Base-by-base conservation (phyloP, 2,329 filamentous ascomycete genomes). In the Gliomastix tumulicola region DNA sequence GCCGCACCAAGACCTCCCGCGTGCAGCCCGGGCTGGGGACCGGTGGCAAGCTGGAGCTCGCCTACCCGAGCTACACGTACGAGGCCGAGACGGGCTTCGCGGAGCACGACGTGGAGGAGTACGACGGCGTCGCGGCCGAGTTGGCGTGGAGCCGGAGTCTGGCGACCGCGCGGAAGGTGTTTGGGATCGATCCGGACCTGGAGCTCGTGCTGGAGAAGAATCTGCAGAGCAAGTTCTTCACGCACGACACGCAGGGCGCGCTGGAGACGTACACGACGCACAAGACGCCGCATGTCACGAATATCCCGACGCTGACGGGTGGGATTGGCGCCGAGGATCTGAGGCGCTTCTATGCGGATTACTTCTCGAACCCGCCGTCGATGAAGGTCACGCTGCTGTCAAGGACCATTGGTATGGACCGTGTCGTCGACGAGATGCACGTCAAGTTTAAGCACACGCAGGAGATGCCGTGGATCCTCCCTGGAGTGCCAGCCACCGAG, bases 141-240 rank as follows among this genome's bases (percentile, higher is more conserved):
- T 50, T 88, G 16, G 82, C 84, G 0, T 88, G 80, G 71, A 76
- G 70, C n/a, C 68, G 84, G 7, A 80, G 76, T 23, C 50, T 89
- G 39, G 65, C 65, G 2, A 58, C 67, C 1, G 63, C 85, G 23
- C 66, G 79, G 28, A 70, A 68, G 41, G 82, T 76, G 0, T 84
- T 88, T 49, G 73, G 77, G 0, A 74, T 72, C 1, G 68, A 70
- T 33, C 76, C 76, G 18, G 76, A 84, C 37, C 60, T 83, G 4
- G 82, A 85, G 48, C 64, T 66, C 2, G 71, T 81, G 9, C 73
- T 82, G 64, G 79, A 84, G 15, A 69, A 79, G 48, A 81, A 85
- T 44, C 67, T 78, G 1, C 69, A 74, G 41, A 76, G 74, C 20
- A 30, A 30, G 18, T 32, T 11, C 18, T 73, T 61, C 13, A 69